These are phyloP conservation scores for Phaffomyces opuntiae DNA, from an alignment of 805 yeast genomes.

Conservation along the genomic window DNA sequence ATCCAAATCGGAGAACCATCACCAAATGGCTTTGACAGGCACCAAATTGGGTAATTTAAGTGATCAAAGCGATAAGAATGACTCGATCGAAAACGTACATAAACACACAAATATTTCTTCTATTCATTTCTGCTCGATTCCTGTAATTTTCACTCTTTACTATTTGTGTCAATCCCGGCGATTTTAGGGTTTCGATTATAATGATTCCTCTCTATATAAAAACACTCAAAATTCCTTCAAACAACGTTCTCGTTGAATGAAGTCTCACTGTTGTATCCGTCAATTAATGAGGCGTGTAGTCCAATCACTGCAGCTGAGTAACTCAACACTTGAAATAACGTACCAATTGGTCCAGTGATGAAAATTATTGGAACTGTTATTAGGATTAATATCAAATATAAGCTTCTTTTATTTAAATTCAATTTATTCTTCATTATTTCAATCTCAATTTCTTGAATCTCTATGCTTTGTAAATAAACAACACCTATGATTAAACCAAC, in stretches of 20 bases:
- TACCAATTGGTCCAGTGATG: neutral
- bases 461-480: constrained; percentile 1
- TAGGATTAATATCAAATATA: neutral
- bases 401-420: constrained; percentile 1
- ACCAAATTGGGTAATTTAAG: too few species aligned
- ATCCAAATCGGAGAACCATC: neutral
- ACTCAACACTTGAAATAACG: neutral
- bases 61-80: too few species aligned
- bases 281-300: constrained; percentile 8
- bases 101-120: too few species aligned
- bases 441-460: constrained; percentile 2
- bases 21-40: neutral
- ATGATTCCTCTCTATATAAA: too few species aligned
- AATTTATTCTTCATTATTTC: neutral
- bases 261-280: constrained; percentile 12
- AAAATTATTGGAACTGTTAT: constrained; percentile 1
- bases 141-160: too few species aligned
- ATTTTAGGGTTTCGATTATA: too few species aligned
- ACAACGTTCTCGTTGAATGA: constrained; percentile 15
- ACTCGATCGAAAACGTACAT: too few species aligned
- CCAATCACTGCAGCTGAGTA: constrained; percentile 4
- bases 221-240: neutral
- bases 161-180: too few species aligned
- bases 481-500: constrained; percentile 1
- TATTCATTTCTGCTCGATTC: too few species aligned